A percentile compares a stretch with the other conserved stretches of the same genome.
phyloP scores from a whole-genome alignment of 345 rosid species.

The Salix suchowensis region DNA sequence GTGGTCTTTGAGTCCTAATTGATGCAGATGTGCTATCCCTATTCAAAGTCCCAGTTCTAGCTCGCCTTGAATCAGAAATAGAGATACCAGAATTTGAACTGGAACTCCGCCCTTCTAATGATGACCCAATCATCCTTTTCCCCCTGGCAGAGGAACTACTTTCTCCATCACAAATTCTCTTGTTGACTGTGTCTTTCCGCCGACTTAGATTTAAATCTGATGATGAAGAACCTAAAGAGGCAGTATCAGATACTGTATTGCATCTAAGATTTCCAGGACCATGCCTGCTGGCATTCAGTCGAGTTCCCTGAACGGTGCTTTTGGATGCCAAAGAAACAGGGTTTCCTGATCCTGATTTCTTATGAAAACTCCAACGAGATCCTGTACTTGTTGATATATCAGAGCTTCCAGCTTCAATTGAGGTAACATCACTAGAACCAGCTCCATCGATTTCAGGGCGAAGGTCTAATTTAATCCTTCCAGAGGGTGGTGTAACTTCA shows the following conservation, averaged over 20 bases:
- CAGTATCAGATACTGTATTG: slow-evolving; percentile 51
- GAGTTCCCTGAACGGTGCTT: slow-evolving; percentile 37
- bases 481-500: slow-evolving; percentile 34
- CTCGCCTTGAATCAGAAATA: slow-evolving; percentile 52
- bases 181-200: slow-evolving; percentile 40
- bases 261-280: slow-evolving; percentile 48
- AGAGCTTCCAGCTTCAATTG: slow-evolving; percentile 45
- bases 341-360: slow-evolving; percentile 41
- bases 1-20: slow-evolving; percentile 51
- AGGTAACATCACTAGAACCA: slow-evolving; percentile 21
- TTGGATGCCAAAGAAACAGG: slow-evolving; percentile 37
- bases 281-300: slow-evolving; percentile 32
- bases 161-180: slow-evolving; percentile 55
- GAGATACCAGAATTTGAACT: slow-evolving; percentile 44
- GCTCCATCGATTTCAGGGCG: slow-evolving; percentile 28
- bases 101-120: slow-evolving; percentile 36
- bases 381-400: slow-evolving; percentile 42
- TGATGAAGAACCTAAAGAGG: slow-evolving; percentile 42
- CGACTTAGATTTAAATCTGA: slow-evolving; percentile 41
- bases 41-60: slow-evolving; percentile 41
- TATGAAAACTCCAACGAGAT: slow-evolving; percentile 40
- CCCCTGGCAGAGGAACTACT: slow-evolving; percentile 63
- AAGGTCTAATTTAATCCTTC: slow-evolving; percentile 42
- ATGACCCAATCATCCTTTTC: slow-evolving; percentile 44
- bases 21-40: slow-evolving; percentile 39